Percentiles rank a stretch among this genome's conserved stretches.
phyloP scores from a whole-genome alignment of 2,329 filamentous ascomycete species.

The Colletotrichum brevisporum region DNA sequence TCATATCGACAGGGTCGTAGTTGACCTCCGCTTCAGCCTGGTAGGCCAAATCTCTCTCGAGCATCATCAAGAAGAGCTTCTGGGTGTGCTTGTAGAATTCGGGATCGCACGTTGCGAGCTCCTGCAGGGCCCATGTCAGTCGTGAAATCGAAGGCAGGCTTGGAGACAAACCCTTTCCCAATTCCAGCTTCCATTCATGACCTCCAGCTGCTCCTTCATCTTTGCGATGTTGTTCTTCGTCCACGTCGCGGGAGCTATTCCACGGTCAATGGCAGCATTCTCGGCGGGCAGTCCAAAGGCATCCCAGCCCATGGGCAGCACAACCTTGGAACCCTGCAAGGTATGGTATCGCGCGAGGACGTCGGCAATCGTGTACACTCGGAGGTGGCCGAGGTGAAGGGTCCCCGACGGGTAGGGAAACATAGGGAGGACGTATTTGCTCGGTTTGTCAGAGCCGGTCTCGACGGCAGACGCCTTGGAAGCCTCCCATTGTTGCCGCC shows the following conservation, averaged over 20 bases:
- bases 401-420: slow-evolving; percentile 93
- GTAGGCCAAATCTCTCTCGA: slow-evolving; percentile 82
- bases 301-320: slow-evolving; percentile 96
- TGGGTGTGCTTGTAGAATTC: slow-evolving; percentile 93
- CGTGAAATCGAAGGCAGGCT: slow-evolving; percentile 11
- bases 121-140: slow-evolving; percentile 62
- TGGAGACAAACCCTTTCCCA: slow-evolving; percentile 79
- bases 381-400: slow-evolving; percentile 87
- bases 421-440: slow-evolving; percentile 86
- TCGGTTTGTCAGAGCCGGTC: slow-evolving; percentile 40
- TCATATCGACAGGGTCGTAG: slow-evolving; percentile 91
- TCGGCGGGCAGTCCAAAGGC: slow-evolving; percentile 92
- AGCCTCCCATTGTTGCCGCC: slow-evolving; percentile 62
- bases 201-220: slow-evolving; percentile 86
- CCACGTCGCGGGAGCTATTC: slow-evolving; percentile 83
- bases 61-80: slow-evolving; percentile 83
- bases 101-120: slow-evolving; percentile 87
- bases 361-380: slow-evolving; percentile 93
- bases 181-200: slow-evolving; percentile 87
- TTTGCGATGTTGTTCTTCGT: slow-evolving; percentile 83
- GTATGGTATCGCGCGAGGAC: slow-evolving; percentile 82
- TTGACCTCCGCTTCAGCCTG: slow-evolving; percentile 89
- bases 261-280: slow-evolving; percentile 89
- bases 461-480: slow-evolving; percentile 39
- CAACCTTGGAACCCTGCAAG: slow-evolving; percentile 80